These are phyloP conservation scores for Thalassiosira exigua DNA, from an alignment of 352 stramenopile species.

Conservation along the genomic window DNA sequence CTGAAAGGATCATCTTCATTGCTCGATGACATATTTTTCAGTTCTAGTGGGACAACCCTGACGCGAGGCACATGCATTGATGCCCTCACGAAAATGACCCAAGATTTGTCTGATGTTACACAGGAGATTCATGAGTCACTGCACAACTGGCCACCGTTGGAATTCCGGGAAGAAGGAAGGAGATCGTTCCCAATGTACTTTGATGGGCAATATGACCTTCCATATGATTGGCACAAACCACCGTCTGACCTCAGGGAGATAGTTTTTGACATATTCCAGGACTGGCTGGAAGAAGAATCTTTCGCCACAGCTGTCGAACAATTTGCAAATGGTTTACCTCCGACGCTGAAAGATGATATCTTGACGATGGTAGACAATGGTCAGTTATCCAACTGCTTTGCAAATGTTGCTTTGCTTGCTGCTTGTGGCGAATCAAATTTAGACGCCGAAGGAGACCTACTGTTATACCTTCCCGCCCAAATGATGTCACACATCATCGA, in stretches of 20 bases:
- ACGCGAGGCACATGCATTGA: constrained; percentile 15
- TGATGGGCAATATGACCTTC: constrained; percentile 29
- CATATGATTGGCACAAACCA: constrained; percentile 44
- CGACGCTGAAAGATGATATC: constrained; percentile 21
- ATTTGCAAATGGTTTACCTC: constrained; percentile 11
- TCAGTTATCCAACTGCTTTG: constrained; percentile 43
- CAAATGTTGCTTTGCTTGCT: constrained; percentile 29
- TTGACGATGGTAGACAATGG: constrained; percentile 37
- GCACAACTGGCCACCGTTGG: constrained; percentile 31
- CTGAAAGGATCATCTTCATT: constrained; percentile 15
- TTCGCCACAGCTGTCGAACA: constrained; percentile 30
- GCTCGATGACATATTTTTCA: constrained; percentile 36
- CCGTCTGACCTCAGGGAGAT: constrained; percentile 19
- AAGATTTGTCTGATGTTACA: constrained; percentile 29
- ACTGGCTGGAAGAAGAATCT: constrained; percentile 32
- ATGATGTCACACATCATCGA: constrained; percentile 32
- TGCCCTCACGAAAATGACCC: constrained; percentile 25
- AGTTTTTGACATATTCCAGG: constrained; percentile 38
- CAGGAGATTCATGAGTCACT: constrained; percentile 29
- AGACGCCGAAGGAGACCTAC: constrained; percentile 17
- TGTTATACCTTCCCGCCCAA: constrained; percentile 36
- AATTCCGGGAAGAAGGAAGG: constrained; percentile 35
- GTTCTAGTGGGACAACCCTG: background rate
- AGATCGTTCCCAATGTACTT: constrained; percentile 46
- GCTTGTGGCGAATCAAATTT: constrained; percentile 45